phyloP scores from a whole-genome alignment of 495 filamentous ascomycete species.

The Tuber microsphaerosporum region DNA sequence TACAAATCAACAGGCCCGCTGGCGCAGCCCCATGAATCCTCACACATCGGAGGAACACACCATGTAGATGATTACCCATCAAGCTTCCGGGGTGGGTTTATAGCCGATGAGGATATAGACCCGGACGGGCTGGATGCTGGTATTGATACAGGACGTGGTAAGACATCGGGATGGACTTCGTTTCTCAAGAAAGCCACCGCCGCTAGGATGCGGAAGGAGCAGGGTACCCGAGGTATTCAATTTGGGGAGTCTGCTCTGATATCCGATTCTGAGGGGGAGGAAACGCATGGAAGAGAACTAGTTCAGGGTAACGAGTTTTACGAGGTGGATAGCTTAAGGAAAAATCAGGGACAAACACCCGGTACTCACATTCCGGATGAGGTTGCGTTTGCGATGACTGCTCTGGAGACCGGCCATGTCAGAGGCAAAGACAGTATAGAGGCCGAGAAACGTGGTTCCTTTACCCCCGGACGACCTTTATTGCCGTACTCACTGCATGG shows the following conservation, averaged over 20 bases:
- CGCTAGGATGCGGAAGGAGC: conserved; percentile 38
- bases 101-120: conserved; percentile 16
- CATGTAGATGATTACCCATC: conserved; percentile 16
- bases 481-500: conserved; percentile 31
- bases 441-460: conserved; percentile 32
- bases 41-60: conserved; percentile 1
- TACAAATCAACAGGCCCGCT: conserved; percentile 21
- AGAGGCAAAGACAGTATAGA: conserved; percentile 30
- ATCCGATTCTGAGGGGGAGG: conserved; percentile 36
- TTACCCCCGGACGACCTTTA: conserved; percentile 26
- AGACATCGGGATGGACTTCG: conserved; percentile 38
- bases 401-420: conserved; percentile 35
- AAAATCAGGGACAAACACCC: conserved; percentile 34
- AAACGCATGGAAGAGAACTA: conserved; percentile 9
- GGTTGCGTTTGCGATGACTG: conserved; percentile 39
- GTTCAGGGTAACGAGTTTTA: conserved; percentile 9
- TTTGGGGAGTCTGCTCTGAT: conserved; percentile 31
- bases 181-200: conserved; percentile 41
- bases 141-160: conserved; percentile 22
- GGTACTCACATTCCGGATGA: conserved; percentile 35
- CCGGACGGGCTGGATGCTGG: neutral
- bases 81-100: conserved; percentile 13
- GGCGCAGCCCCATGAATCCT: conserved; percentile 13
- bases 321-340: conserved; percentile 30
- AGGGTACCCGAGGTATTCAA: conserved; percentile 25